Base-by-base conservation (phyloP, 768 basidiomycete species). In the Naganishia randhawae region DNA sequence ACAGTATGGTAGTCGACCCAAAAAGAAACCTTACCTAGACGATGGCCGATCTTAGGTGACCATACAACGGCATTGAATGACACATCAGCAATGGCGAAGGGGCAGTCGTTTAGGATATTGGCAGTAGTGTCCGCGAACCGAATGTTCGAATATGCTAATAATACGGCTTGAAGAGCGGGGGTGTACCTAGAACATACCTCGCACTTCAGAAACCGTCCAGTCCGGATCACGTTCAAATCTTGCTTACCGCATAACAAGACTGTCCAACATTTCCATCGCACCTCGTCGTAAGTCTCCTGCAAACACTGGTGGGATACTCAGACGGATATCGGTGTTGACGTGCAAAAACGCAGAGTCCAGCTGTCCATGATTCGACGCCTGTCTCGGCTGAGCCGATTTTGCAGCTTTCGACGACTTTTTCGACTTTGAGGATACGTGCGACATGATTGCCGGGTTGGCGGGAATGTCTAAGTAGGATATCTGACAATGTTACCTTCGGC, bases 201-300 rank as follows among this genome's bases (percentile, higher is more conserved):
- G 35, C 39, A n/a, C 9, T 63, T 52, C 37, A 3, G 45, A 27
- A 41, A 22, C 33, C 29, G 17, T 54, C 37, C 66, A 35, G 53
- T 39, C 54, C 27, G 54, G 42, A 22, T n/a, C 19, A 19, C 31
- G 10, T 63, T 39, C 39, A 3, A 19, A 25, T 41, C 11, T 41
- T 55, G 81, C 85, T 73, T 75, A 93, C 94, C 90, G 87, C 94
- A 97, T 95, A 16, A 95, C 81, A 89, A 96, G 89, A 9, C 90
- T 90, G 79, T 97, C 92, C 19, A 97, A 82, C 85, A 93, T 87
- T 80, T 97, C 92, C 75, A 89, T 86, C 19, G 86, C 90, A 8
- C 94, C 94, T 45, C 80, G 82, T 11, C 84, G 82, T n/a, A 88
- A 85, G 79, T 89, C 85, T 50, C 82, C 84, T 17, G 90, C 85